Evolutionary conservation across 1,284 basidiomycete species (phyloP).

Genomic region (Heterobasidion parviporum): DNA sequence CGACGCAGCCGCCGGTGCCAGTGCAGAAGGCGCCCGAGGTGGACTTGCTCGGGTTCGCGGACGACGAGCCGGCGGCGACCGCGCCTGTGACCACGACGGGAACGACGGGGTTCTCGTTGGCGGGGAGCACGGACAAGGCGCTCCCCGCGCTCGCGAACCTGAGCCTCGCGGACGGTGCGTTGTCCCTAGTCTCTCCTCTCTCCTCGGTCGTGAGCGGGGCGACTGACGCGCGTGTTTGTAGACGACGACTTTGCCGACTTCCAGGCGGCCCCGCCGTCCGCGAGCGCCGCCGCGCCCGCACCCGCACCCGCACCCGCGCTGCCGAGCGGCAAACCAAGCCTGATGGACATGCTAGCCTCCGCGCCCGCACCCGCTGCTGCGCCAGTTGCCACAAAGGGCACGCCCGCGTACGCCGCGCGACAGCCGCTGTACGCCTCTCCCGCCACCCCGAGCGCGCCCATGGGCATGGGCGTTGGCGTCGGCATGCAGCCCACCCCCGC

Average conservation of each 20-base stretch:
- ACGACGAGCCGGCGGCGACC: conserved; percentile 39
- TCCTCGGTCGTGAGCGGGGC: not conserved
- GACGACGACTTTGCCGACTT: conserved; percentile 92
- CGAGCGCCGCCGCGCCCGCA: conserved; percentile 1
- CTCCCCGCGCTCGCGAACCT: conserved; percentile 35
- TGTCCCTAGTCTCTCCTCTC: conserved; percentile 12
- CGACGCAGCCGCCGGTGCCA: conserved; percentile 36
- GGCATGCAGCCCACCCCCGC: not conserved
- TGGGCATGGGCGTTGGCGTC: not conserved
- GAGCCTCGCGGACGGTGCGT: conserved; percentile 26
- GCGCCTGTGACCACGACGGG: not conserved
- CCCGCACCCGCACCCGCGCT: too few species aligned
- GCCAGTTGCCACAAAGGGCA: too few species aligned
- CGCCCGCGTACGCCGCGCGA: conserved; percentile 14
- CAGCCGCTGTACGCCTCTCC: not conserved
- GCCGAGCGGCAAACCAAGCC: conserved; percentile 28
- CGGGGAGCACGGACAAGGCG: conserved; percentile 42
- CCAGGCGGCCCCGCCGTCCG: conserved; percentile 61
- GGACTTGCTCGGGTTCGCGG: conserved; percentile 54
- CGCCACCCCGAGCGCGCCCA: not conserved
- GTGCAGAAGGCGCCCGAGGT: conserved; percentile 26
- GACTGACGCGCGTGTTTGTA: too few species aligned
- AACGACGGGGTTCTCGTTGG: conserved; percentile 6
- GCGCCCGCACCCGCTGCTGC: conserved; percentile 8
- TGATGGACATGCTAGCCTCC: conserved; percentile 43